Conservation (phyloP, 108 stramenopile species). For the Halocafeteria seosinensis region DNA sequence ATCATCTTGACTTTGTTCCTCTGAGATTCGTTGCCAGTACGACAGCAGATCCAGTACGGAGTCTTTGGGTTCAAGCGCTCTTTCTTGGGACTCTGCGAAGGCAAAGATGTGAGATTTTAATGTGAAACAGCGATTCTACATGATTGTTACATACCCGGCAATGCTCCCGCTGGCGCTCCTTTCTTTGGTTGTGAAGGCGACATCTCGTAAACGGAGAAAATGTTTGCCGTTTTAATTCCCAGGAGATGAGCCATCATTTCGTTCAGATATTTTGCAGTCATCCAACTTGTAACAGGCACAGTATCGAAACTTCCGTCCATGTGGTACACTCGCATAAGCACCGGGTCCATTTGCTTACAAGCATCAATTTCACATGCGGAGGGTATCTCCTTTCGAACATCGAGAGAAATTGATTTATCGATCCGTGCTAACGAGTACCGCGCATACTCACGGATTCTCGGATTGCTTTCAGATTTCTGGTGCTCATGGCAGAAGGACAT, state of each 20-base stretch:
- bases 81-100: too few relatives aligned
- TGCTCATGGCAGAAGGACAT: constrained; percentile 5
- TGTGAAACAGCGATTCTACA: too few relatives aligned
- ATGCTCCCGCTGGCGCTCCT: too few relatives aligned
- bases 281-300: constrained; percentile 14
- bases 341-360: background rate
- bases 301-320: constrained; percentile 11
- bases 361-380: constrained; percentile 19
- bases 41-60: constrained; percentile 22
- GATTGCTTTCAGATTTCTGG: background rate
- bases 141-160: too few relatives aligned
- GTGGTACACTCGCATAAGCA: constrained; percentile 14
- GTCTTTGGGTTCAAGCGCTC: constrained; percentile 24
- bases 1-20: background rate
- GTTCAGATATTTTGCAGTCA: constrained; percentile 12
- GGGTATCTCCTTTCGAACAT: constrained; percentile 17
- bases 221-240: background rate
- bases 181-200: too few relatives aligned
- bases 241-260: background rate
- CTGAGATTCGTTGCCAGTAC: constrained; percentile 20
- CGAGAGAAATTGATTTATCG: constrained; percentile 7
- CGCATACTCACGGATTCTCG: constrained; percentile 10
- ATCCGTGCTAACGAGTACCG: constrained; percentile 5
- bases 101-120: constrained; percentile 12
- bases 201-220: background rate